Percentiles rank a stretch among this genome's conserved stretches.
phyloP scores from a whole-genome alignment of 371 early-diverging fungal genomes.

The Mortierella sp. region DNA sequence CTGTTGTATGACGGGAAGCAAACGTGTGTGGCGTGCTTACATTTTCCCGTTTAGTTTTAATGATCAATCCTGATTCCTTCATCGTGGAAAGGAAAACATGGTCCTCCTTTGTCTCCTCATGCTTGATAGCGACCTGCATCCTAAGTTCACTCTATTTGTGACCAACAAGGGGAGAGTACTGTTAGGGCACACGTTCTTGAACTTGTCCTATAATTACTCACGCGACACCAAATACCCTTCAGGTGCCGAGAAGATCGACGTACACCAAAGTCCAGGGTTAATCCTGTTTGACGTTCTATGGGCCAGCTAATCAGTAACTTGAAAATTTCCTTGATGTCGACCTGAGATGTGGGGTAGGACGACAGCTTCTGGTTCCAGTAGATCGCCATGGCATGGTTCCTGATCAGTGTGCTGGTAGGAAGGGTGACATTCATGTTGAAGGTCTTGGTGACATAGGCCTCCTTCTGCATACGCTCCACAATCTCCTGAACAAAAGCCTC shows the following conservation, averaged over 20 bases:
- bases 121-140: slow-evolving; percentile 71
- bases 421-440: slow-evolving; percentile 66
- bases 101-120: slow-evolving; percentile 70
- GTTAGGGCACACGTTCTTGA: background rate
- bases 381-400: slow-evolving; percentile 64
- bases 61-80: slow-evolving; percentile 68
- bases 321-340: slow-evolving; percentile 68
- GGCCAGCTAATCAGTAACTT: slow-evolving; percentile 60
- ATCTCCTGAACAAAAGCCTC: slow-evolving; percentile 58
- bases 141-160: slow-evolving; percentile 65
- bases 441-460: slow-evolving; percentile 58
- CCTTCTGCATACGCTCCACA: slow-evolving; percentile 44
- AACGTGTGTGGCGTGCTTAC: slow-evolving; percentile 35
- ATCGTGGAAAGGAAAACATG: slow-evolving; percentile 76
- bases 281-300: slow-evolving; percentile 45
- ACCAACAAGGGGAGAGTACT: background rate
- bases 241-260: background rate
- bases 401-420: slow-evolving; percentile 65
- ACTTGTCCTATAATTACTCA: no score
- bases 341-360: slow-evolving; percentile 14
- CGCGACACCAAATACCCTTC: no score
- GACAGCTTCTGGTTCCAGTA: slow-evolving; percentile 45
- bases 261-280: slow-evolving; percentile 51
- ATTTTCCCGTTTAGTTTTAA: slow-evolving; percentile 69
- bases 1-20: no score